These are phyloP conservation scores for Crithidia brevicula DNA, from an alignment of 208 protist species.

Conservation along the genomic window DNA sequence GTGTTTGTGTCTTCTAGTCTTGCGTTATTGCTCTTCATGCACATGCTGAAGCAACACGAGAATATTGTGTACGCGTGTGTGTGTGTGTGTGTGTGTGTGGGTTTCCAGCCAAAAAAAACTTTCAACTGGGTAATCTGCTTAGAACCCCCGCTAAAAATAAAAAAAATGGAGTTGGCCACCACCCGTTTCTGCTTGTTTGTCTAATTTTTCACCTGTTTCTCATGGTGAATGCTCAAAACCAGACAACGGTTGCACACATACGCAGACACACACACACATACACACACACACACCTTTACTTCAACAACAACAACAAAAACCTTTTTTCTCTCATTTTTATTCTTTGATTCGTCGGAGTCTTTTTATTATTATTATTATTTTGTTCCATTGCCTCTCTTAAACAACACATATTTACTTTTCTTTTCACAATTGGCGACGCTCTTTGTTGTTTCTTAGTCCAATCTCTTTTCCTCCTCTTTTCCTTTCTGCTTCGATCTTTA, in stretches of 20 bases:
- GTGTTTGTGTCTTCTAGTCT: not conserved
- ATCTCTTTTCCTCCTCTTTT: no score
- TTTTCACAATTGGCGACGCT: not conserved
- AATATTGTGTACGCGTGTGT: no score
- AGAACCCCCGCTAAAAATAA: no score
- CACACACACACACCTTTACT: not conserved
- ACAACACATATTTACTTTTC: not conserved
- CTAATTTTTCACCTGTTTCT: no score
- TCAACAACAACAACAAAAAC: slow-evolving; percentile 11
- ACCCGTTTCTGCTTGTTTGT: no score
- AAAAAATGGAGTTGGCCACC: no score
- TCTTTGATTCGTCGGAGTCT: not conserved
- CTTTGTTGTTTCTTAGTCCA: no score
- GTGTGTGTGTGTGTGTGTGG: no score
- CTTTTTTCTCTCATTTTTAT: not conserved
- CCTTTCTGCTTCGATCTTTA: no score
- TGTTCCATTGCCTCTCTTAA: not conserved
- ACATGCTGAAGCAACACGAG: no score
- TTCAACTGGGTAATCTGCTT: no score
- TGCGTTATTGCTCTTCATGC: not conserved
- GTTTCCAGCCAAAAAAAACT: no score
- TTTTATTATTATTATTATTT: not conserved
- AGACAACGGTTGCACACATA: not conserved
- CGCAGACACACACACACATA: not conserved
- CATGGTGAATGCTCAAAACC: not conserved